phyloP scores from a whole-genome alignment of 2,329 filamentous ascomycete genomes.

The Aspergillus versicolor region DNA sequence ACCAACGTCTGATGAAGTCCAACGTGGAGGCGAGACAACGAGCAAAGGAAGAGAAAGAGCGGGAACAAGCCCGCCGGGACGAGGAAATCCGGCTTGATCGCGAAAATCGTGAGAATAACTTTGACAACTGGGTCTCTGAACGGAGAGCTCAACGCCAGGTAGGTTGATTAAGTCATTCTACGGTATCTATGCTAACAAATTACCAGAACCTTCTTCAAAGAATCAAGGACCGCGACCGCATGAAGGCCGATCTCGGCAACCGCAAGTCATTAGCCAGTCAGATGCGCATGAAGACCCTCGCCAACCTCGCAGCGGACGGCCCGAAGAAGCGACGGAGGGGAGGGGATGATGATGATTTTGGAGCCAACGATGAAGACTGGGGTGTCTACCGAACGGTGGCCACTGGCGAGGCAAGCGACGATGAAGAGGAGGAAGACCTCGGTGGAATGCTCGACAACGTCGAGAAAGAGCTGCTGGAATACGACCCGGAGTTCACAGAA shows the following conservation, averaged over 20 bases:
- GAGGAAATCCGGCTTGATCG: slow-evolving; percentile 82
- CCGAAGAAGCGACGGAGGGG: slow-evolving; percentile 82
- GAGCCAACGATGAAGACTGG: slow-evolving; percentile 97
- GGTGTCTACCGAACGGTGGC: slow-evolving; percentile 92
- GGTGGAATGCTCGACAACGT: slow-evolving; percentile 69
- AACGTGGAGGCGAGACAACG: slow-evolving; percentile 89
- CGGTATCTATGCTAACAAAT: slow-evolving; percentile 23
- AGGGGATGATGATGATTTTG: slow-evolving; percentile 93
- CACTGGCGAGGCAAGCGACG: slow-evolving; percentile 74
- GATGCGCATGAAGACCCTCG: slow-evolving; percentile 97
- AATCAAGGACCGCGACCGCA: slow-evolving; percentile 89
- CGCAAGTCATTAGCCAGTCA: slow-evolving; percentile 94
- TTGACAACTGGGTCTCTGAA: slow-evolving; percentile 84
- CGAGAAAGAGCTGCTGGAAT: slow-evolving; percentile 79
- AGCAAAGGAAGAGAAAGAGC: slow-evolving; percentile 95
- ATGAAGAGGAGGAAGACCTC: slow-evolving; percentile 90
- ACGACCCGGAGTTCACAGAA: slow-evolving; percentile 87
- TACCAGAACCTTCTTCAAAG: slow-evolving; percentile 66
- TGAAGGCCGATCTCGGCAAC: slow-evolving; percentile 93
- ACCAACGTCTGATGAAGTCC: slow-evolving; percentile 88
- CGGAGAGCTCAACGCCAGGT: slow-evolving; percentile 68
- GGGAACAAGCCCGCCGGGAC: slow-evolving; percentile 78
- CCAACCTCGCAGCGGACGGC: slow-evolving; percentile 88
- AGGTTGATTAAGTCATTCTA: slow-evolving; percentile 11
- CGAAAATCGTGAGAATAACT: slow-evolving; percentile 78